A percentile compares a stretch with the other conserved stretches of the same genome.
Conservation (phyloP, 2,329 filamentous ascomycete species). For the Epichloe sibirici region DNA sequence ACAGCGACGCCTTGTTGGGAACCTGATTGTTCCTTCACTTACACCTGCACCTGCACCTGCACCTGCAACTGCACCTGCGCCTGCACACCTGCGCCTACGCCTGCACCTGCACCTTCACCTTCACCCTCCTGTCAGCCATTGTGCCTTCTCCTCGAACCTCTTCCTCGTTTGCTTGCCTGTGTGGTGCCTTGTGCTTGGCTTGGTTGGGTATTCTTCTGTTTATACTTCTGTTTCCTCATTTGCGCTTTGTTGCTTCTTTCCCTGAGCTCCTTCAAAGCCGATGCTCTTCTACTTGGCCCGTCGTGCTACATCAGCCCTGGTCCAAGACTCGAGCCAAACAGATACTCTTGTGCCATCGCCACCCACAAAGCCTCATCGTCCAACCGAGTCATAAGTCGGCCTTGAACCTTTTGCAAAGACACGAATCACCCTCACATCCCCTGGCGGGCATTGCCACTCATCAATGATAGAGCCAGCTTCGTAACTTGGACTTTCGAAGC, state of each 20-base stretch:
- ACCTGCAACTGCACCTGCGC: not conserved
- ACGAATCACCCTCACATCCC: constrained; percentile 2
- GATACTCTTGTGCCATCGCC: constrained; percentile 1
- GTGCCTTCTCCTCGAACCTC: not conserved
- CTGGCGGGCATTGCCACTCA: not conserved
- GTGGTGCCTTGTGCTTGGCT: not conserved
- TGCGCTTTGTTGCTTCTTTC: not conserved
- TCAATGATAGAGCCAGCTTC: constrained; percentile 1
- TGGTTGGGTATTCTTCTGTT: not conserved
- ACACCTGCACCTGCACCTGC: not conserved
- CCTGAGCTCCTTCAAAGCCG: not conserved
- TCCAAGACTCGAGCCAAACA: constrained; percentile 1
- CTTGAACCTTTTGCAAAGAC: not conserved
- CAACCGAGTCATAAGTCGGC: constrained; percentile 1
- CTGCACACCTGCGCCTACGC: not conserved
- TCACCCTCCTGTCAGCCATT: not conserved
- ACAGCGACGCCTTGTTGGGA: not conserved
- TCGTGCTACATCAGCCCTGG: constrained; percentile 1
- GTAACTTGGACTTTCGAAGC: not conserved
- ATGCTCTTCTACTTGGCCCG: not conserved
- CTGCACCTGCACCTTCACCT: not conserved
- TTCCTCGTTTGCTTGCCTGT: not conserved
- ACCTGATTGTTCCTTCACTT: not conserved
- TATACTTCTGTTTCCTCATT: not conserved
- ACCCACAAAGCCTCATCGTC: constrained; percentile 3